A percentile compares a stretch with the other conserved stretches of the same genome.
phyloP scores from a whole-genome alignment of 2,329 filamentous ascomycete genomes.

The Apiospora hydei region DNA sequence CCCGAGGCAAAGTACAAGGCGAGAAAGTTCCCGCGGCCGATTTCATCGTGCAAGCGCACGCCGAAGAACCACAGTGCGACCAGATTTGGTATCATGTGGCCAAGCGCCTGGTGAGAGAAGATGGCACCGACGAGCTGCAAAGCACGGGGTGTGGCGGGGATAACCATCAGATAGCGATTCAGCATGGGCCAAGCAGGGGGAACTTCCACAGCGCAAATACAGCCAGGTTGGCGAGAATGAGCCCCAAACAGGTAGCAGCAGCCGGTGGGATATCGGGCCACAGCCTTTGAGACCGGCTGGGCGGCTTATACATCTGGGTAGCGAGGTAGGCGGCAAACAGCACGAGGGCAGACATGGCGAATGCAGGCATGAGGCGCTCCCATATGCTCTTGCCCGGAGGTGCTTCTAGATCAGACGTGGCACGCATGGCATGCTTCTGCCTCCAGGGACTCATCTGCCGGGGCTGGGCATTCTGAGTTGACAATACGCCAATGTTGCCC shows the following conservation, averaged over 20 bases:
- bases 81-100: conserved; percentile 72
- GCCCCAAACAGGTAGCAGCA: conserved; percentile 66
- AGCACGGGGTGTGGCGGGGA: conserved; percentile 70
- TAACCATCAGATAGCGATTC: conserved; percentile 72
- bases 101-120: conserved; percentile 72
- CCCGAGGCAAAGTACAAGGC: conserved; percentile 70
- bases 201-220: conserved; percentile 67
- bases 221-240: conserved; percentile 67
- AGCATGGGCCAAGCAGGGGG: conserved; percentile 68
- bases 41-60: conserved; percentile 71
- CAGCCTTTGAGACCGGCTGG: conserved; percentile 55
- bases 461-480: conserved; percentile 46
- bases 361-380: conserved; percentile 63
- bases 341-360: conserved; percentile 55
- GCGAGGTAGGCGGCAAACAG: conserved; percentile 52
- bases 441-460: conserved; percentile 47
- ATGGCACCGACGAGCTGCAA: conserved; percentile 67
- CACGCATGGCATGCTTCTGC: conserved; percentile 52
- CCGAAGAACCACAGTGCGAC: conserved; percentile 71
- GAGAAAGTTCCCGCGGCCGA: conserved; percentile 73
- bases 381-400: conserved; percentile 60
- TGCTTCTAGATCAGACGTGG: conserved; percentile 57
- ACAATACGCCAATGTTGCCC: conserved; percentile 50
- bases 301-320: conserved; percentile 60
- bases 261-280: conserved; percentile 68